Evolutionary conservation across 208 protist genomes (phyloP).

Genomic region (Acanthamoeba divionensis): DNA sequence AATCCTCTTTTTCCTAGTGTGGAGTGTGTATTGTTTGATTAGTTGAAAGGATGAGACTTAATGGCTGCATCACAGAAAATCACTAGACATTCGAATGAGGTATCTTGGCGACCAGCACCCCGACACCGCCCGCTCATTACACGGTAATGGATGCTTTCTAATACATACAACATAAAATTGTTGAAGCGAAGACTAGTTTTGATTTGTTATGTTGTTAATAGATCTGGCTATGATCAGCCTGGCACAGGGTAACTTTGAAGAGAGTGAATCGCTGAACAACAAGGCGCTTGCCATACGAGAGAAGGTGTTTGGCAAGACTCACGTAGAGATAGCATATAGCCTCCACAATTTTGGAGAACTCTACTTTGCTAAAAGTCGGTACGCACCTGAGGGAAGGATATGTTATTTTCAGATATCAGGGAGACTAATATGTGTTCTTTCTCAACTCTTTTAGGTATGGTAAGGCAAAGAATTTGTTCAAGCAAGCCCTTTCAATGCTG

Average conservation of each 20-base stretch:
- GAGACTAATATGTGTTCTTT: too few relatives aligned
- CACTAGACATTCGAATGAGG: slow-evolving; percentile 19
- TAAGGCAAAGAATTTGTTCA: slow-evolving; percentile 47
- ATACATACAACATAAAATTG: too few relatives aligned
- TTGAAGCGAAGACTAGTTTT: too few relatives aligned
- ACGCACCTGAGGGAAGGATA: background rate
- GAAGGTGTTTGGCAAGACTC: slow-evolving; percentile 55
- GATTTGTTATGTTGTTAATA: background rate
- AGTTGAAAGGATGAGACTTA: too few relatives aligned
- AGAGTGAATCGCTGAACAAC: slow-evolving; percentile 29
- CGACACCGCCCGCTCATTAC: slow-evolving; percentile 41
- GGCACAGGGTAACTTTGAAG: slow-evolving; percentile 40
- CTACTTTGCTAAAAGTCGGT: slow-evolving; percentile 34
- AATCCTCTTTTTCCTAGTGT: too few relatives aligned
- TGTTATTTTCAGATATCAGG: too few relatives aligned
- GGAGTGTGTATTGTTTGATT: too few relatives aligned
- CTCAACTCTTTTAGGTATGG: background rate
- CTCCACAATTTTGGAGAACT: slow-evolving; percentile 51
- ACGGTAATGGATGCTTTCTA: background rate
- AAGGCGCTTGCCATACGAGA: slow-evolving; percentile 40
- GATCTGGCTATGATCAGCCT: slow-evolving; percentile 51
- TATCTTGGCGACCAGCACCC: slow-evolving; percentile 50
- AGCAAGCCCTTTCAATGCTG: slow-evolving; percentile 33
- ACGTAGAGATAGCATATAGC: slow-evolving; percentile 57
- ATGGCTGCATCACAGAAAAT: background rate